A percentile compares a stretch with the other conserved stretches of the same genome.
phyloP scores from a whole-genome alignment of 768 basidiomycete species.

The Suillus alpinus region DNA sequence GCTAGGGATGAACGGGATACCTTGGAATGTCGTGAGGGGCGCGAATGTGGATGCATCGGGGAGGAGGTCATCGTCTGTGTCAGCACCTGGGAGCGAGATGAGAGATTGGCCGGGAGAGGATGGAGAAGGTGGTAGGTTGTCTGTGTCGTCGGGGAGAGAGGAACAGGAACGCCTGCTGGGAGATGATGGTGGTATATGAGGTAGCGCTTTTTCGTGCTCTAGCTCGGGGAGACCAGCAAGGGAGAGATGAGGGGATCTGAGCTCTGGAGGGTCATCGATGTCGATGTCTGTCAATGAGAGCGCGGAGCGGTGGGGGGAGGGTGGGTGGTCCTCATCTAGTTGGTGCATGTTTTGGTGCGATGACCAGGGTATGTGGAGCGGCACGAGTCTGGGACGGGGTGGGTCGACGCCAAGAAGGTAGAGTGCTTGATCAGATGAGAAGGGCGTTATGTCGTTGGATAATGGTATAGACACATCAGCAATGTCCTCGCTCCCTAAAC shows the following conservation, averaged over 20 bases:
- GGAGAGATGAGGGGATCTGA: constrained; percentile 29
- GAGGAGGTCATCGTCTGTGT: constrained; percentile 41
- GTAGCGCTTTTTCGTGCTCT: constrained; percentile 22
- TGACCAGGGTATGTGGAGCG: constrained; percentile 24
- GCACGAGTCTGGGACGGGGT: constrained; percentile 15
- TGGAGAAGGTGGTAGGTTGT: constrained; percentile 21
- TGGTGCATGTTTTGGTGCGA: constrained; percentile 16
- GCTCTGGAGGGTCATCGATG: constrained; percentile 18
- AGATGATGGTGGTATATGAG: constrained; percentile 22
- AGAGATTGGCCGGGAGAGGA: constrained; percentile 23
- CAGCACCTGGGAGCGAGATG: constrained; percentile 41
- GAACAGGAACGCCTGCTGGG: constrained; percentile 28
- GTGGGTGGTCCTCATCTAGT: constrained; percentile 8
- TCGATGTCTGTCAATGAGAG: constrained; percentile 19
- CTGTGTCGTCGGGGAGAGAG: constrained; percentile 28
- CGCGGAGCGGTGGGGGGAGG: constrained; percentile 9
- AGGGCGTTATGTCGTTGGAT: constrained; percentile 13
- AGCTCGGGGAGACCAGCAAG: constrained; percentile 30
- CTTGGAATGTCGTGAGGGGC: not conserved
- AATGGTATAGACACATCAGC: constrained; percentile 4
- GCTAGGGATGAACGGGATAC: constrained; percentile 10
- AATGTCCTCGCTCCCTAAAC: constrained; percentile 11
- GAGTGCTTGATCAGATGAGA: constrained; percentile 13
- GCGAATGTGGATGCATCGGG: constrained; percentile 19
- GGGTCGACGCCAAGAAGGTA: constrained; percentile 26